Conservation (phyloP, 768 basidiomycete species). For the Imleria badia region DNA sequence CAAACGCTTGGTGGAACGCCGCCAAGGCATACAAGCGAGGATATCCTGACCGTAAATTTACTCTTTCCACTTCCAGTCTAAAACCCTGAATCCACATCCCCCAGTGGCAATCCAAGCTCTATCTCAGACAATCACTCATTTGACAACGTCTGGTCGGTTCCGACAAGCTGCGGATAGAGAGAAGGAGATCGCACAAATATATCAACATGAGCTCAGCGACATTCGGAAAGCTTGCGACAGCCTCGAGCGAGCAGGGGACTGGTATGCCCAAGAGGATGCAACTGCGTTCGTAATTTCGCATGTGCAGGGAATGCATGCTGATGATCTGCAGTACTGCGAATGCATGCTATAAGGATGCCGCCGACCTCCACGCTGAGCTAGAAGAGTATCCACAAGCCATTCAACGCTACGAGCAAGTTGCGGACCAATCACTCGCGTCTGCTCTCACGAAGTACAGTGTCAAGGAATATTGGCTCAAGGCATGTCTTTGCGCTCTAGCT, state of each 20-base stretch:
- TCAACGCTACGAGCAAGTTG: conserved; percentile 86
- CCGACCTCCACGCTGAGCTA: conserved; percentile 89
- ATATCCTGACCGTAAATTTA: conserved; percentile 72
- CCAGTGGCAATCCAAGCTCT: conserved; percentile 89
- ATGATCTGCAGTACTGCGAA: conserved; percentile 76
- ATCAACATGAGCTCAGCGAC: conserved; percentile 80
- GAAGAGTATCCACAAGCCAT: conserved; percentile 86
- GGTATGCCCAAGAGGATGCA: conserved; percentile 98
- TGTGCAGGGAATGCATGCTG: not conserved
- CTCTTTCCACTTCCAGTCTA: not conserved
- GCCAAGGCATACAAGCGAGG: conserved; percentile 94
- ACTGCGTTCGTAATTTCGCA: conserved; percentile 65
- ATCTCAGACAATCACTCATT: conserved; percentile 77
- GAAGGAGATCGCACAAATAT: conserved; percentile 95
- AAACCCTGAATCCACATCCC: conserved; percentile 10
- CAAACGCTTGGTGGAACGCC: conserved; percentile 98
- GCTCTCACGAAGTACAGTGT: conserved; percentile 96
- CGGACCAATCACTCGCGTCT: conserved; percentile 74
- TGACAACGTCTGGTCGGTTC: conserved; percentile 86
- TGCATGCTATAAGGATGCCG: conserved; percentile 93
- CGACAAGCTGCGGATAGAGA: conserved; percentile 97
- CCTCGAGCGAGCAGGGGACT: conserved; percentile 88
- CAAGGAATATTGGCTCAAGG: conserved; percentile 94
- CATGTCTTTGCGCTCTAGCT: conserved; percentile 85
- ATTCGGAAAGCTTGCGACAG: conserved; percentile 87